A percentile compares a stretch with the other conserved stretches of the same genome.
These are phyloP conservation scores for Malassezia yamatoensis DNA, from an alignment of 1,284 basidiomycete species.

Conservation along the genomic window DNA sequence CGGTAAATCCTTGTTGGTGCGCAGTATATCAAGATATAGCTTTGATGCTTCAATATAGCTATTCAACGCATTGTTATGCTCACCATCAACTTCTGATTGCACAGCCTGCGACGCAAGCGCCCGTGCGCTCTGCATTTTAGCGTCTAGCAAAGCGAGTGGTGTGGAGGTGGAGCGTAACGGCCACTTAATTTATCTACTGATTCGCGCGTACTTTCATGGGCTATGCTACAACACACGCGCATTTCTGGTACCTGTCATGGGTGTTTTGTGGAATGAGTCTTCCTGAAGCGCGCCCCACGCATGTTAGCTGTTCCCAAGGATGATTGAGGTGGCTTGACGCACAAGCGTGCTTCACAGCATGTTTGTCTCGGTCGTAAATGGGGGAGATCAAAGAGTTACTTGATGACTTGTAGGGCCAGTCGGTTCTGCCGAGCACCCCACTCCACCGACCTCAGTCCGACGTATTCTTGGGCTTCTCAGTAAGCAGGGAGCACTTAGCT, in stretches of 20 bases:
- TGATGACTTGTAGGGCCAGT: constrained; percentile 15
- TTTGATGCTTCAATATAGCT: not conserved
- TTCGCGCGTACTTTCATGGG: not conserved
- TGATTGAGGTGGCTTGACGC: constrained; percentile 14
- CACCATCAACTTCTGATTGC: constrained; percentile 2
- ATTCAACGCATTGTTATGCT: not conserved
- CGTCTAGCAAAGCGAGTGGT: not conserved
- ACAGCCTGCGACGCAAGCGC: constrained; percentile 6
- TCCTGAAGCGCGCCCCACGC: constrained; percentile 18
- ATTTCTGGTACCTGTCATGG: constrained; percentile 12
- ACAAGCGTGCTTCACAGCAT: constrained; percentile 18
- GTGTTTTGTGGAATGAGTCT: constrained; percentile 15
- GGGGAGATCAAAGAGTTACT: constrained; percentile 5
- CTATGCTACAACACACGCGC: too few species aligned
- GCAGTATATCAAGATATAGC: not conserved
- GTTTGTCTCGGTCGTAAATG: constrained; percentile 12
- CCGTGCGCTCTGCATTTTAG: not conserved
- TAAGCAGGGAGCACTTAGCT: constrained; percentile 20
- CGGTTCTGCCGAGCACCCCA: constrained; percentile 19
- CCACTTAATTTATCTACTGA: not conserved
- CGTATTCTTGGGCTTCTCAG: constrained; percentile 18
- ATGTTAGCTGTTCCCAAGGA: constrained; percentile 19
- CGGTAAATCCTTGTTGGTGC: not conserved
- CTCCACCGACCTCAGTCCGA: constrained; percentile 19
- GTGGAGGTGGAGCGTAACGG: constrained; percentile 10